These are phyloP conservation scores for Magnaporthiopsis incrustans DNA, from an alignment of 2,329 filamentous ascomycete species.

Conservation along the genomic window DNA sequence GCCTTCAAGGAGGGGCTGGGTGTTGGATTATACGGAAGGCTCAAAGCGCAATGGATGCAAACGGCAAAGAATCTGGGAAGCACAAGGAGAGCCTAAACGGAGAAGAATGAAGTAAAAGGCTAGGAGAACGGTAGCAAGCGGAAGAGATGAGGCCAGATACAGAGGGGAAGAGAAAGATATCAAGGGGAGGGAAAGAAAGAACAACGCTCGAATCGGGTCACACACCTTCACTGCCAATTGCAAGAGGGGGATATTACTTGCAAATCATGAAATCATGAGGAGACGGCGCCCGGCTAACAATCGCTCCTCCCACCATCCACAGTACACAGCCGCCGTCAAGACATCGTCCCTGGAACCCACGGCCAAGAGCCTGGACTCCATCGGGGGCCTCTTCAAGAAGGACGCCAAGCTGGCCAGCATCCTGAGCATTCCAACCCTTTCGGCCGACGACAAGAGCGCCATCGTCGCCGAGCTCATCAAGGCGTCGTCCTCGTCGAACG, in stretches of 20 bases:
- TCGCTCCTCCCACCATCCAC: conserved; percentile 8
- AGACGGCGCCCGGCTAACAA: background rate
- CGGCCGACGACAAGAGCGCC: conserved; percentile 69
- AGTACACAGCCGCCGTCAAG: conserved; percentile 98
- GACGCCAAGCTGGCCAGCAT: conserved; percentile 74
- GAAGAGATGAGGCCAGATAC: background rate
- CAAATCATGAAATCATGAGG: background rate
- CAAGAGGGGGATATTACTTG: background rate
- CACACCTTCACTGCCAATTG: background rate
- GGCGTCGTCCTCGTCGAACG: conserved; percentile 60
- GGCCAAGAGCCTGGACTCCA: conserved; percentile 66
- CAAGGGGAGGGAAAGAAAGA: background rate
- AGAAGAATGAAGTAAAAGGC: background rate
- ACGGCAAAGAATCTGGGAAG: background rate
- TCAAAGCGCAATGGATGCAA: background rate
- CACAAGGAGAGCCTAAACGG: background rate
- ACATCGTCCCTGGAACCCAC: conserved; percentile 76
- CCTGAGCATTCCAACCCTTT: conserved; percentile 74
- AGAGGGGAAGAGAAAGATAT: background rate
- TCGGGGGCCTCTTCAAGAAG: conserved; percentile 66
- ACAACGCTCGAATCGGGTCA: background rate
- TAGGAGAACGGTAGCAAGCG: background rate
- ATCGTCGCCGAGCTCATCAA: conserved; percentile 86
- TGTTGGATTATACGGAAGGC: background rate
- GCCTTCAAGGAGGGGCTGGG: background rate